These are phyloP conservation scores for Cercospora janseana DNA, from an alignment of 2,329 filamentous ascomycete genomes.

Conservation along the genomic window DNA sequence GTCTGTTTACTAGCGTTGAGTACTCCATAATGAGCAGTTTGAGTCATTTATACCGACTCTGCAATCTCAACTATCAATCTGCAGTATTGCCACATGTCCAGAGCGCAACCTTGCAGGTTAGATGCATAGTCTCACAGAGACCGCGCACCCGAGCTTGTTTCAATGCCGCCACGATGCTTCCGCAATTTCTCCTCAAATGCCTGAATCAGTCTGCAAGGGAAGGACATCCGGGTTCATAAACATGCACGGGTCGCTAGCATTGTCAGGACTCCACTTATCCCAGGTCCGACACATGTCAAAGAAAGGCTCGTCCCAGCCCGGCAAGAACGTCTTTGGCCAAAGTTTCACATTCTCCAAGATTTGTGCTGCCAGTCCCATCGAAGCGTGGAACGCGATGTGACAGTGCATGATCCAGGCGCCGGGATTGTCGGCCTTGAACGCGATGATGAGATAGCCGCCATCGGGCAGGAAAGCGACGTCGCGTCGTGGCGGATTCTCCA, in stretches of 20 bases:
- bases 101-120: too few relatives aligned
- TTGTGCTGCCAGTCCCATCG: slow-evolving; percentile 30
- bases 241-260: not conserved
- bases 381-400: slow-evolving; percentile 60
- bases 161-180: too few relatives aligned
- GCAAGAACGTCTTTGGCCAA: slow-evolving; percentile 3
- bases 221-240: not conserved
- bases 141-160: too few relatives aligned
- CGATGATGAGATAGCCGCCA: slow-evolving; percentile 50
- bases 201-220: not conserved
- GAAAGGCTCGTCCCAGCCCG: not conserved
- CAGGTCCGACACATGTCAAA: not conserved
- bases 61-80: too few relatives aligned
- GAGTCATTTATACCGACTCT: too few relatives aligned
- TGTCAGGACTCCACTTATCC: not conserved
- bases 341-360: slow-evolving; percentile 25
- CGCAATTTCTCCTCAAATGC: not conserved
- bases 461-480: slow-evolving; percentile 49
- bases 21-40: too few relatives aligned
- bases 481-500: slow-evolving; percentile 48
- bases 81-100: too few relatives aligned
- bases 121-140: too few relatives aligned
- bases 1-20: too few relatives aligned
- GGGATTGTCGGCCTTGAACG: slow-evolving; percentile 54
- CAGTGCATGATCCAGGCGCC: slow-evolving; percentile 50